A percentile compares a stretch with the other conserved stretches of the same genome.
Evolutionary conservation across 257 asterid species (phyloP).

Genomic region (Capsicum rhomboideum): DNA sequence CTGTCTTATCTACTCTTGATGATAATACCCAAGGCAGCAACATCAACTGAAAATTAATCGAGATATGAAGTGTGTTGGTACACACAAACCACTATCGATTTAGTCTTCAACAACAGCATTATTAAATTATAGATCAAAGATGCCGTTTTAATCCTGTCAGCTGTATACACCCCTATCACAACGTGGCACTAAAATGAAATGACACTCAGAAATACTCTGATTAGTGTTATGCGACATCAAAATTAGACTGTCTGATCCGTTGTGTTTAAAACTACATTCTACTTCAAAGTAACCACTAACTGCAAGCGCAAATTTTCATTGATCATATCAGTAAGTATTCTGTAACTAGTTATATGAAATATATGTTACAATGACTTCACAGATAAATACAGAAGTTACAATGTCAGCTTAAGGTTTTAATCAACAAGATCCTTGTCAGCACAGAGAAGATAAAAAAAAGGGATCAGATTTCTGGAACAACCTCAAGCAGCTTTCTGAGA

Average conservation of each 20-base stretch:
- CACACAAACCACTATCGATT: background rate
- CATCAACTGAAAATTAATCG: background rate
- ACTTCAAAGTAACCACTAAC: background rate
- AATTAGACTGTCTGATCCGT: background rate
- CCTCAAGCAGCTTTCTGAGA: slow-evolving; percentile 51
- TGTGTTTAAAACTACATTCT: background rate
- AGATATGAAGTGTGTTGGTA: background rate
- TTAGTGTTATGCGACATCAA: slow-evolving; percentile 41
- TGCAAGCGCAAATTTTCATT: background rate
- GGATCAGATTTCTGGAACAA: background rate
- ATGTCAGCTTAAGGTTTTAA: background rate
- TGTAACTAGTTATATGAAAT: background rate
- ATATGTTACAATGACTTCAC: background rate
- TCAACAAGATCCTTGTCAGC: background rate
- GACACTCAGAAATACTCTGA: slow-evolving; percentile 61
- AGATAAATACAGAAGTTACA: background rate
- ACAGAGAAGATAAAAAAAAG: background rate
- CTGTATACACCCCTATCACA: too few relatives aligned
- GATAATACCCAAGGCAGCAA: background rate
- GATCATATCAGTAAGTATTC: background rate
- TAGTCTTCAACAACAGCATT: background rate
- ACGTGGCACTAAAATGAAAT: slow-evolving; percentile 56
- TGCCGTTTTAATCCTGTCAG: slow-evolving; percentile 37
- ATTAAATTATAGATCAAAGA: background rate
- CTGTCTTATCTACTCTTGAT: background rate